These are phyloP conservation scores for Ramaria sp. DNA, from an alignment of 768 basidiomycete genomes.

Conservation along the genomic window DNA sequence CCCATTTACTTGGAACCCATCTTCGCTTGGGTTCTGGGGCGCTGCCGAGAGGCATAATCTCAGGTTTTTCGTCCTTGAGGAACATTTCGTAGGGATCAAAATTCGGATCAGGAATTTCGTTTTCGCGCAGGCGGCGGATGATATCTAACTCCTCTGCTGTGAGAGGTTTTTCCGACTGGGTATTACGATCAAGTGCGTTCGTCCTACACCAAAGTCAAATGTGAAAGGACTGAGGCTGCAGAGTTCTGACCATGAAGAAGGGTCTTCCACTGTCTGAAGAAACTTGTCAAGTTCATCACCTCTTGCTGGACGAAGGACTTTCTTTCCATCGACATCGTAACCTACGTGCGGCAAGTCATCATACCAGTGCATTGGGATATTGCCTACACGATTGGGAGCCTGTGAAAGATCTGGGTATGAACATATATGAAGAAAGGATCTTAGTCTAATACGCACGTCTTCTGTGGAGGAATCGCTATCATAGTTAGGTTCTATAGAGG, in stretches of 20 bases:
- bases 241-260: constrained; percentile 63
- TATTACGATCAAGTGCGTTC: constrained; percentile 81
- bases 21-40: constrained; percentile 93
- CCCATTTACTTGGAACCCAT: constrained; percentile 98
- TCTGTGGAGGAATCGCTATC: constrained; percentile 89
- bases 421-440: constrained; percentile 7
- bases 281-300: constrained; percentile 98
- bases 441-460: constrained; percentile 45
- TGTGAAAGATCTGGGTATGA: constrained; percentile 21
- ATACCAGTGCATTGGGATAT: constrained; percentile 98
- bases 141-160: constrained; percentile 89
- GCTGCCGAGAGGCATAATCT: constrained; percentile 84
- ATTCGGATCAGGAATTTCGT: constrained; percentile 80
- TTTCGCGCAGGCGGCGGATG: constrained; percentile 79
- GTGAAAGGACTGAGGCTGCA: background rate
- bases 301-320: constrained; percentile 84
- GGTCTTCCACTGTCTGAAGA: constrained; percentile 85
- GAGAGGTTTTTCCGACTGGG: constrained; percentile 77
- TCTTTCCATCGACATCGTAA: constrained; percentile 91
- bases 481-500: constrained; percentile 83
- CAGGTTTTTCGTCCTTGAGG: constrained; percentile 90
- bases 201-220: constrained; percentile 42
- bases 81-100: constrained; percentile 96
- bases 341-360: constrained; percentile 99
- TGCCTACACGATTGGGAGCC: constrained; percentile 91